phyloP scores from a whole-genome alignment of 1,139 yeast species.

The Hansenula lynferdii region DNA sequence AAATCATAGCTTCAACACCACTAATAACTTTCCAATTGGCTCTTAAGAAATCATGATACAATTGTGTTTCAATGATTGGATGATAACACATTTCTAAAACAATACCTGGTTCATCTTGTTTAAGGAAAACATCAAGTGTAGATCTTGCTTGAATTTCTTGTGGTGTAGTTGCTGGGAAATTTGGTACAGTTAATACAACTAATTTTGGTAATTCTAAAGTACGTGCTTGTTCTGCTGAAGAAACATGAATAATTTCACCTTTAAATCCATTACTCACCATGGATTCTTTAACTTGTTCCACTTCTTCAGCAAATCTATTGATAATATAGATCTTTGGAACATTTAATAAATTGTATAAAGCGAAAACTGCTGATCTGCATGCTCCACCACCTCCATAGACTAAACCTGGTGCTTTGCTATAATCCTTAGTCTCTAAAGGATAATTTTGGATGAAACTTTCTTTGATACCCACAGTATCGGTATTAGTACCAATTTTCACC shows the following conservation, averaged over 20 bases:
- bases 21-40: conserved; percentile 18
- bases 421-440: conserved; percentile 11
- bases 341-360: conserved; percentile 16
- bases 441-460: conserved; percentile 16
- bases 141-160: conserved; percentile 16
- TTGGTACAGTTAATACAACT: conserved; percentile 20
- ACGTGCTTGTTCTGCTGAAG: conserved; percentile 15
- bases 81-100: conserved; percentile 23
- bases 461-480: conserved; percentile 20
- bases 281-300: conserved; percentile 11
- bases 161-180: conserved; percentile 12
- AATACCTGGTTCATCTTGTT: conserved; percentile 14
- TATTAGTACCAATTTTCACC: conserved; percentile 18
- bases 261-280: conserved; percentile 17
- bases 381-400: conserved; percentile 24
- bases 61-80: conserved; percentile 16
- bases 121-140: conserved; percentile 16
- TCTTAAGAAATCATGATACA: conserved; percentile 11
- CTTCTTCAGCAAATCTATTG: conserved; percentile 19
- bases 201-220: conserved; percentile 12
- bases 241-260: conserved; percentile 19
- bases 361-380: conserved; percentile 21
- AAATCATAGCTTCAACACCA: conserved; percentile 23
- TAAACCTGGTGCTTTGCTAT: conserved; percentile 14
- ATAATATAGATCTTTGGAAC: conserved; percentile 20